A percentile compares a stretch with the other conserved stretches of the same genome.
Evolutionary conservation across 148 eudicot genomes (phyloP).

Genomic region (Oxyria digyna): DNA sequence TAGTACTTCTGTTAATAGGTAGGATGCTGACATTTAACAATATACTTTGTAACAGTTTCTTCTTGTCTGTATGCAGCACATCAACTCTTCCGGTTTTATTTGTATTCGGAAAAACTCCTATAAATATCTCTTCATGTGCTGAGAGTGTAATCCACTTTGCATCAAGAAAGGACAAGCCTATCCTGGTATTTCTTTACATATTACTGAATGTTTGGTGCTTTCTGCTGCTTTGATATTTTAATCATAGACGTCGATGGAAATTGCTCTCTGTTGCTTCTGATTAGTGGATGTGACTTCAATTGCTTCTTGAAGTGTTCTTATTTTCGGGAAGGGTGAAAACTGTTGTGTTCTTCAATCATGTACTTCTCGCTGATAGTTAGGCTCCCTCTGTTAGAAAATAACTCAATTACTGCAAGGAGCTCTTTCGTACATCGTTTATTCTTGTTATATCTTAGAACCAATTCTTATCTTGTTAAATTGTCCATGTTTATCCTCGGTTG

Average conservation of each 20-base stretch:
- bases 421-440: not conserved
- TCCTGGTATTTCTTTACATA: constrained; percentile 33
- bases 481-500: too few relatives aligned
- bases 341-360: not conserved
- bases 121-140: constrained; percentile 34
- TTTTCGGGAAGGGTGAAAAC: too few relatives aligned
- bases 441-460: not conserved
- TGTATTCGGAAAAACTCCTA: constrained; percentile 63
- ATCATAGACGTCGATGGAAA: too few relatives aligned
- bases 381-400: not conserved
- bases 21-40: not conserved
- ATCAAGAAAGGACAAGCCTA: constrained; percentile 35
- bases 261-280: too few relatives aligned
- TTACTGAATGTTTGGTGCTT: not conserved
- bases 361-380: not conserved
- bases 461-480: not conserved
- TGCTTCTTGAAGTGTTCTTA: not conserved
- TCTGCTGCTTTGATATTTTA: not conserved
- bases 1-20: not conserved
- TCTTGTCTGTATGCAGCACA: constrained; percentile 35
- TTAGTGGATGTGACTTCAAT: not conserved
- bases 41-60: not conserved
- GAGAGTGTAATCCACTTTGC: constrained; percentile 31
- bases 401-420: not conserved
- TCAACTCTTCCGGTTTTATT: constrained; percentile 78